A percentile compares a stretch with the other conserved stretches of the same genome.
Evolutionary conservation across 176 grass and related monocot genomes (phyloP).

Genomic region (Leersia perrieri): DNA sequence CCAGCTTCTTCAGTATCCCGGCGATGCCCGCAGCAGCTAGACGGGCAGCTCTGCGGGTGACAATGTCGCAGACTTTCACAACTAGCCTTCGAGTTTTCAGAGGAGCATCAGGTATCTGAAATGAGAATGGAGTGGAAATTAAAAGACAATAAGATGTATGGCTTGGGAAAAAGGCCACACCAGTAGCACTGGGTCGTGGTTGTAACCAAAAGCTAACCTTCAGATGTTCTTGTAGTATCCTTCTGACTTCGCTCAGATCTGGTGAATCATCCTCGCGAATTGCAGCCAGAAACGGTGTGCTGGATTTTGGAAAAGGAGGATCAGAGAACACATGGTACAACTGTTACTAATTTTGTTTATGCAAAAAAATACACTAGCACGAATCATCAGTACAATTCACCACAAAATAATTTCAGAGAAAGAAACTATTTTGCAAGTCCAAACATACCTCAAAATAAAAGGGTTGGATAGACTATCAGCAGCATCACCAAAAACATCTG

Average conservation of each 20-base stretch:
- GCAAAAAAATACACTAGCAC: not conserved
- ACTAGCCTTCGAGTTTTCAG: conserved; percentile 74
- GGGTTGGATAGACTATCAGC: conserved; percentile 51
- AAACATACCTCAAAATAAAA: conserved; percentile 72
- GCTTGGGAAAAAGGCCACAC: not conserved
- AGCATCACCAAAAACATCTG: conserved; percentile 66
- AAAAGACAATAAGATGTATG: not conserved
- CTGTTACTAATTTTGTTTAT: not conserved
- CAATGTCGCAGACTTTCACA: conserved; percentile 66
- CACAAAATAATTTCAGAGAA: not conserved
- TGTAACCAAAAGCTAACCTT: conserved; percentile 33
- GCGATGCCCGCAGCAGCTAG: conserved; percentile 75
- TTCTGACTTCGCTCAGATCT: conserved; percentile 79
- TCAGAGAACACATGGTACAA: not conserved
- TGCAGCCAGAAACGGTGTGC: conserved; percentile 71
- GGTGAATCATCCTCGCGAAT: conserved; percentile 83
- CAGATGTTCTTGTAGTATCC: conserved; percentile 61
- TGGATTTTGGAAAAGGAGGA: conserved; percentile 25
- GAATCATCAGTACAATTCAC: not conserved
- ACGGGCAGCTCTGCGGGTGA: conserved; percentile 70
- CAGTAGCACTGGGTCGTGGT: not conserved
- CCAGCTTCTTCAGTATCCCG: conserved; percentile 81
- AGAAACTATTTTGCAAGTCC: not conserved
- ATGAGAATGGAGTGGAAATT: not conserved
- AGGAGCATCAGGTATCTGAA: conserved; percentile 55